phyloP scores from a whole-genome alignment of 148 eudicot genomes.

The Rhododendron ovatum region DNA sequence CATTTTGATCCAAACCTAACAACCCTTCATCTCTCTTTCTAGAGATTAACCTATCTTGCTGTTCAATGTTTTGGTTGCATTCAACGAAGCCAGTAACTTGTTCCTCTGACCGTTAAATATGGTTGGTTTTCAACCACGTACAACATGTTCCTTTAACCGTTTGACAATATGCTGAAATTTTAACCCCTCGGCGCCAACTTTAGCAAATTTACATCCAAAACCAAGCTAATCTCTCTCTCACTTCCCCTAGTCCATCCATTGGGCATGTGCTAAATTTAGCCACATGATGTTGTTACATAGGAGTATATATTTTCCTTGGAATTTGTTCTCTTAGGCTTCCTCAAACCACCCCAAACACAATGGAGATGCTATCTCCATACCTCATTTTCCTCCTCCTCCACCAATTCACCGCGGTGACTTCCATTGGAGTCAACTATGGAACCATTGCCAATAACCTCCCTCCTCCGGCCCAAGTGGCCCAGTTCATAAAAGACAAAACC shows the following conservation, averaged over 20 bases:
- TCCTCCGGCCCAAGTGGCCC: slow-evolving; percentile 55
- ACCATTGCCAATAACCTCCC: slow-evolving; percentile 51
- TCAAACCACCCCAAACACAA: neutral
- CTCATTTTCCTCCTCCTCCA: slow-evolving; percentile 9
- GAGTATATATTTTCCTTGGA: slow-evolving; percentile 5
- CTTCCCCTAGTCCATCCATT: neutral
- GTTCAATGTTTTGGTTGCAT: neutral
- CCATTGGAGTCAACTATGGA: slow-evolving; percentile 60
- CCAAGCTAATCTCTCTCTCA: neutral
- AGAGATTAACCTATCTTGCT: neutral
- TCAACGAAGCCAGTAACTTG: neutral
- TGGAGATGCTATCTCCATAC: slow-evolving; percentile 13
- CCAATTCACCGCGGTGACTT: slow-evolving; percentile 14
- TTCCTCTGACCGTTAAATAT: neutral
- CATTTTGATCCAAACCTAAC: neutral
- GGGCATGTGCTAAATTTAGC: neutral
- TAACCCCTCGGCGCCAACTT: neutral
- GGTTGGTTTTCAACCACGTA: neutral
- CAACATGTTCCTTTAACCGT: neutral
- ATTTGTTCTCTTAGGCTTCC: slow-evolving; percentile 18
- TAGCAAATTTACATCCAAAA: neutral
- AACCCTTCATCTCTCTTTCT: neutral
- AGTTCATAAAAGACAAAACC: slow-evolving; percentile 53
- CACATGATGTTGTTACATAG: neutral
- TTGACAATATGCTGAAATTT: neutral